These are phyloP conservation scores for Eucalyptus urophylla DNA, from an alignment of 345 rosid species.

Conservation along the genomic window DNA sequence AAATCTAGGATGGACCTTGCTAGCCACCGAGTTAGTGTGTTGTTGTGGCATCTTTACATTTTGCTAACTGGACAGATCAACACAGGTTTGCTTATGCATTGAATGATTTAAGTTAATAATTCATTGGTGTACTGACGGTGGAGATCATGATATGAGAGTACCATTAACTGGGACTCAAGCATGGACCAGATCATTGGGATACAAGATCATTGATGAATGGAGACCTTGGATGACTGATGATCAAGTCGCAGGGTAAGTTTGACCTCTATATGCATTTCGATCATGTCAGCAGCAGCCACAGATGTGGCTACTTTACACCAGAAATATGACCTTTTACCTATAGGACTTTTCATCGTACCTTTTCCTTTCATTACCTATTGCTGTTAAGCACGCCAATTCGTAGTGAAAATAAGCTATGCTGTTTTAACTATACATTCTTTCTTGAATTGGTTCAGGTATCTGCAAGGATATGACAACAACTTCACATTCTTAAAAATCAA, in stretches of 20 bases:
- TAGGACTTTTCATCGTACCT: not conserved
- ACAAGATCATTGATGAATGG: slow-evolving; percentile 3
- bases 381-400: not conserved
- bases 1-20: not conserved
- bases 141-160: not conserved
- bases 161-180: slow-evolving; percentile 3
- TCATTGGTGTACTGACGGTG: not conserved
- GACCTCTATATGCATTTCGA: not conserved
- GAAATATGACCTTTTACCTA: not conserved
- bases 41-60: not conserved
- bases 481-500: slow-evolving; percentile 44
- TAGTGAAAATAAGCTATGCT: not conserved
- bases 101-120: no score
- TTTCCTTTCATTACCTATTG: not conserved
- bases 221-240: not conserved
- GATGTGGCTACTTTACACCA: not conserved
- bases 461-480: slow-evolving; percentile 39
- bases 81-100: not conserved
- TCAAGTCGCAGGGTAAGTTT: slow-evolving; percentile 2
- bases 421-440: not conserved
- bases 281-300: not conserved
- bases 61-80: not conserved
- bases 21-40: not conserved
- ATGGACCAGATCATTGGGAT: slow-evolving; percentile 6
- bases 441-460: slow-evolving; percentile 14